phyloP scores from a whole-genome alignment of 176 grass and related monocot genomes.

The Panicum miliaceum region DNA sequence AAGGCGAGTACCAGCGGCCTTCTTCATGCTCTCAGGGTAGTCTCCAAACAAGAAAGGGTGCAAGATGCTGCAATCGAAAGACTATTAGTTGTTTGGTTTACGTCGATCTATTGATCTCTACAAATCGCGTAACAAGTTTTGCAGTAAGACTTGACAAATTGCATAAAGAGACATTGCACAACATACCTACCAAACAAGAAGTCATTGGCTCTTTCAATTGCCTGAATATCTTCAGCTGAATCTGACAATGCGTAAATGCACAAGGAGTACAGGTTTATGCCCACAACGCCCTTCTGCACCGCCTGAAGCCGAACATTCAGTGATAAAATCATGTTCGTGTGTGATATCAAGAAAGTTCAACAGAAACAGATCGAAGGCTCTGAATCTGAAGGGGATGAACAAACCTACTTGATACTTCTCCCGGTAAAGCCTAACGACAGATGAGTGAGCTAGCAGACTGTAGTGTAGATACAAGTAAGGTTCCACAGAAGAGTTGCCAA shows the following conservation, averaged over 20 bases:
- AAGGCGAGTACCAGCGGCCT: conserved; percentile 46
- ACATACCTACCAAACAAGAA: conserved; percentile 54
- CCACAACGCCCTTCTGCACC: conserved; percentile 51
- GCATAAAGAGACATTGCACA: background rate
- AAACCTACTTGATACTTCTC: conserved; percentile 55
- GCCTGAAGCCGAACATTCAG: conserved; percentile 36
- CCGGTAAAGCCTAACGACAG: conserved; percentile 53
- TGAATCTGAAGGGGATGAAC: background rate
- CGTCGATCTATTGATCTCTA: background rate
- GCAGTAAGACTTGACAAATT: background rate
- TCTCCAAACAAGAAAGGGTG: conserved; percentile 58
- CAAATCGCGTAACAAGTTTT: background rate
- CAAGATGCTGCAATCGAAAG: conserved; percentile 47
- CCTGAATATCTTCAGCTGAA: conserved; percentile 46
- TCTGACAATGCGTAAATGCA: conserved; percentile 45
- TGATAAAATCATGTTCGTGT: background rate
- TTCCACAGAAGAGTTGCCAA: conserved; percentile 57
- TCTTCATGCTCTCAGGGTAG: conserved; percentile 61
- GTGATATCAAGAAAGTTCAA: background rate
- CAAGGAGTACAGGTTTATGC: conserved; percentile 52
- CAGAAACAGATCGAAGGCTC: background rate
- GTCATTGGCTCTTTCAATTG: conserved; percentile 49
- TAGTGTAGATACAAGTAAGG: conserved; percentile 64
- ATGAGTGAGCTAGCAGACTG: conserved; percentile 57
- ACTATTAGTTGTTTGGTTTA: too few relatives aligned